Base-by-base conservation (phyloP, 768 basidiomycete genomes). In the Xanthoconium purpureum region DNA sequence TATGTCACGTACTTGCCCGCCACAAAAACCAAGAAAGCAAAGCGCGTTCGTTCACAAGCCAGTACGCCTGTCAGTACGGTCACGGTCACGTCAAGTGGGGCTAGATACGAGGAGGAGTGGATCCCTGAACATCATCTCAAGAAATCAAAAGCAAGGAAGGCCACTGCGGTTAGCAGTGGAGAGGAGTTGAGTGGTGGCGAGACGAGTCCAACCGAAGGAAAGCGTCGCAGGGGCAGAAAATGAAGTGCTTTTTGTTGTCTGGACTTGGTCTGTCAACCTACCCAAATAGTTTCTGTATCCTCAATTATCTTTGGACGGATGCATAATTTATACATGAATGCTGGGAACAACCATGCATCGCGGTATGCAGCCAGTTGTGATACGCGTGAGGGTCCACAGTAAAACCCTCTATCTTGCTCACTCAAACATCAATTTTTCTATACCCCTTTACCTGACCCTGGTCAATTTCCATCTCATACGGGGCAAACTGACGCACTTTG, bases 61-160 rank as follows among this genome's bases (percentile, higher is more conserved):
- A 84, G 80, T 54, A 71, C 82, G 5, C 82, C 87, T 10, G 78
- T 80, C 37, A 79, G 79, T 30, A 69, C 82, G 9, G 80, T 81
- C 36, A 86, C 87, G 8, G 84, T 85, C 33, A 83, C 83, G 24
- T 83, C 66, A 17, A 64, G 84, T 36, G 78, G 84, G 3, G 81
- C 84, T 38, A 85, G 84, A 43, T 92, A 93, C 62, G 84, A 89
- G 65, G 89, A 93, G 66, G 91, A 94, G 65, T 94, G 91, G 91
- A 94, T 94, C 62, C 91, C 91, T n/a, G 88, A 88, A 61, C 89
- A 91, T 65, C 91, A 93, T 64, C 75, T 91, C 58, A 88, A 82
- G 76, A 88, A 89, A 71, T 55, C 73, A 33, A 89, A 83, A 69
- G 68, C 72, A 17, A 64, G 71, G 37, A 83, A 80, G 62, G 78